Percentiles rank a stretch among this genome's conserved stretches.
Conservation (phyloP, 2,329 filamentous ascomycete species). For the Phaeosphaeriaceae sp. region DNA sequence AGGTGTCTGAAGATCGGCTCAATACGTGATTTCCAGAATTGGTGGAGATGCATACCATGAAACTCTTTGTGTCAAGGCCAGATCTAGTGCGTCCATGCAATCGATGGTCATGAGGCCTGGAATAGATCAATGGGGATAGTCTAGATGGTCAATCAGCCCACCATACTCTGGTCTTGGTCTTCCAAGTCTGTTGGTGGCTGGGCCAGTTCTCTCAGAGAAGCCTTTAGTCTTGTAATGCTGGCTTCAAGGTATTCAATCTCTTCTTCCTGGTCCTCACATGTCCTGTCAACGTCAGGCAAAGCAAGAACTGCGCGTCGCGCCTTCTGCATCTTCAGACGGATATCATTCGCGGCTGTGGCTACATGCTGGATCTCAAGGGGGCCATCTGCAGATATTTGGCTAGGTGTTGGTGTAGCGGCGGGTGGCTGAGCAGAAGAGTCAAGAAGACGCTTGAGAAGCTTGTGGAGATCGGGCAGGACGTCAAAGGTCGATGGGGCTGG, state of each 20-base stretch:
- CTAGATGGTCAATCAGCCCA: conserved; percentile 37
- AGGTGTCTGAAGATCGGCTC: conserved; percentile 1
- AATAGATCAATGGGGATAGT: conserved; percentile 35
- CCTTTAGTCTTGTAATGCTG: conserved; percentile 66
- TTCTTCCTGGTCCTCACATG: conserved; percentile 70
- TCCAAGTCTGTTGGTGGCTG: conserved; percentile 26
- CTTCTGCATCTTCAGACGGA: conserved; percentile 84
- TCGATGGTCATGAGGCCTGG: conserved; percentile 32
- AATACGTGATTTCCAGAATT: not conserved
- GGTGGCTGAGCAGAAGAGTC: conserved; percentile 49
- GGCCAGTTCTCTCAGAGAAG: conserved; percentile 40
- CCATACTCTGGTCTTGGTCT: conserved; percentile 45
- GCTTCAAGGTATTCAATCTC: conserved; percentile 73
- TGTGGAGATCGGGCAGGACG: conserved; percentile 79
- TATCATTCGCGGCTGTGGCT: conserved; percentile 74
- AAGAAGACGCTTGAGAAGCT: conserved; percentile 77
- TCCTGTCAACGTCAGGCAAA: conserved; percentile 73
- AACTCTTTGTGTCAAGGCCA: conserved; percentile 24
- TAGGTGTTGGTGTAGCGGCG: conserved; percentile 30
- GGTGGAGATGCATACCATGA: conserved; percentile 10
- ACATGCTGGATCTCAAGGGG: conserved; percentile 75
- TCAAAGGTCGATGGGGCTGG: conserved; percentile 85
- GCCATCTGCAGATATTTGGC: conserved; percentile 35
- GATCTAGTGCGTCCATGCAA: conserved; percentile 39
- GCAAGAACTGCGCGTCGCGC: conserved; percentile 70